Evolutionary conservation across 345 rosid species (phyloP), one percentile per base, ranked within the genome.

Genomic region (Eucalyptus camaldulensis): DNA sequence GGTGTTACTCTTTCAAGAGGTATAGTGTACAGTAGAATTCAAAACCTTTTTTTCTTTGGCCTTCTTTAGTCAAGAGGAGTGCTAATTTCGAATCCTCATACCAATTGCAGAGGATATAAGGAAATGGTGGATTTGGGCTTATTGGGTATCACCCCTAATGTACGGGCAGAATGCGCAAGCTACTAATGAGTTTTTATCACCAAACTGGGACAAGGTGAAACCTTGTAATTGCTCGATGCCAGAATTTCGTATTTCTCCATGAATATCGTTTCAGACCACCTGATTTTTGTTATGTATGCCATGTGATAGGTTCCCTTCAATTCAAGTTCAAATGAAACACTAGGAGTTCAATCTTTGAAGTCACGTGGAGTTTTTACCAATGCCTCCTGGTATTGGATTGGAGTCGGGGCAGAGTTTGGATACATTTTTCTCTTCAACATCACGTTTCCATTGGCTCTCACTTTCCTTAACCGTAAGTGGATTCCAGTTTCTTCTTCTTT

Each of bases 111-210:
- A 92, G 60, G 87, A 94, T 37, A 88, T 94, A 22, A 93, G 91
- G 89, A 88, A 92, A 86, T 95, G 97, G 96, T 94, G 95, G 96
- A 91, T 89, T 85, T 94, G 95, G 97, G 95, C 91, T 80, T 94
- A 90, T 88, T 95, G 96, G 95, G 1, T 88, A n/a, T 95, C 97
- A 17, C 95, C 96, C 49, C 9, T 95, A 92, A 94, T 94, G 95
- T 95, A 95, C 83, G 95, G 90, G 21, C 96, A 94, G 90, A 95
- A 92, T 88, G 95, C 96, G 29, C 91, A 94, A 1, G 88, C 89
- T 13, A 89, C 80, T 51, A 95, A 94, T 49, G 97, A 94, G 91
- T 94, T 94, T 88, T 92, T 94, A n/a, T 94, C 94, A 45, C 8
- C 91, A 13, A 94, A 93, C 72, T 95, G 97, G 97, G 90, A 49